Evolutionary conservation across 1,139 yeast species (phyloP).

Genomic region (Hemisphaericaspora lyxosophila): DNA sequence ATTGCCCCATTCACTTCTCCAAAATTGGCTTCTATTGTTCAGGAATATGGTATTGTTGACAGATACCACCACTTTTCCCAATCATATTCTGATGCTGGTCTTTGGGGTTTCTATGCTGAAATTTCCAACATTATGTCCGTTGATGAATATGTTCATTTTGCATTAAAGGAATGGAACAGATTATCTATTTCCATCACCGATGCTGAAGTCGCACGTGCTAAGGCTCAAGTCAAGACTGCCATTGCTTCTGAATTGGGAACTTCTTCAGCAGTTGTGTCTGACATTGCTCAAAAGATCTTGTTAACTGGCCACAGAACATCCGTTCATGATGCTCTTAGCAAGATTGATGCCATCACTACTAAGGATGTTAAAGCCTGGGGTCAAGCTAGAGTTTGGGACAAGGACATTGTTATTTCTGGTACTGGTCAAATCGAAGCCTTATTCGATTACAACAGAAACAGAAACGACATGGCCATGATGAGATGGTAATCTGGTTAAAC

Average conservation of each 20-base stretch:
- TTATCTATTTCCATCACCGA: constrained; percentile 71
- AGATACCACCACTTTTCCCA: constrained; percentile 67
- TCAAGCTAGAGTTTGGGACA: constrained; percentile 72
- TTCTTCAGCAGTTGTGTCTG: constrained; percentile 52
- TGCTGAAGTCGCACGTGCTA: constrained; percentile 77
- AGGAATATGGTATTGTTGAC: constrained; percentile 72
- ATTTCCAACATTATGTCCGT: constrained; percentile 56
- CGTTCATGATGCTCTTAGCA: constrained; percentile 55
- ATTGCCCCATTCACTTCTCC: constrained; percentile 72
- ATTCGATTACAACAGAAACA: constrained; percentile 79
- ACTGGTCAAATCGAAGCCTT: constrained; percentile 83
- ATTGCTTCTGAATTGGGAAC: constrained; percentile 48
- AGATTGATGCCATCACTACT: constrained; percentile 63
- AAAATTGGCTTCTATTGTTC: constrained; percentile 73
- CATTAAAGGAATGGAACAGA: constrained; percentile 85
- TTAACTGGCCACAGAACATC: constrained; percentile 63
- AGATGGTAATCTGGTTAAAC: constrained; percentile 50
- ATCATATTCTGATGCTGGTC: constrained; percentile 73
- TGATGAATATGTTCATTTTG: constrained; percentile 77
- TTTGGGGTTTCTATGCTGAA: constrained; percentile 78
- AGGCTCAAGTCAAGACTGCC: constrained; percentile 59
- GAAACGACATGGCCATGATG: constrained; percentile 87
- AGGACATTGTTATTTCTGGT: constrained; percentile 78
- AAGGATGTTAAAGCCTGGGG: constrained; percentile 72
- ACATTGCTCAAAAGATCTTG: constrained; percentile 61